Evolutionary conservation across 192 early-diverging fungal genomes (phyloP).

Genomic region (Linnemannia schmuckeri): DNA sequence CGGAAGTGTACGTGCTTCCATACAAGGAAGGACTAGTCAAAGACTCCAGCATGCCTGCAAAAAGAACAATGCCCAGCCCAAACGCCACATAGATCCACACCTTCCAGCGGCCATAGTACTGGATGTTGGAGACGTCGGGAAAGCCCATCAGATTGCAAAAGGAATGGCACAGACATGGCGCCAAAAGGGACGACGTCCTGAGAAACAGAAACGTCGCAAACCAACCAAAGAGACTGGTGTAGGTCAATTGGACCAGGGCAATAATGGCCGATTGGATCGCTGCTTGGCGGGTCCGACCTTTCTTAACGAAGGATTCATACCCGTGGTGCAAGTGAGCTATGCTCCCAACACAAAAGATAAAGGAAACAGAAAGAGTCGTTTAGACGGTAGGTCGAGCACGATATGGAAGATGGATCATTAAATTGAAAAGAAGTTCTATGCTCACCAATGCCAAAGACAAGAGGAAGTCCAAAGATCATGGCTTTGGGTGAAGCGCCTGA

Average conservation of each 20-base stretch:
- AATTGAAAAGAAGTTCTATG: background rate
- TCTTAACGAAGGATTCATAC: conserved; percentile 64
- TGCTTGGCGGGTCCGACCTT: conserved; percentile 53
- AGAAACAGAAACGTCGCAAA: conserved; percentile 77
- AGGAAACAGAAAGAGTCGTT: background rate
- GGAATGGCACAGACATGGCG: conserved; percentile 70
- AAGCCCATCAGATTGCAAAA: conserved; percentile 87
- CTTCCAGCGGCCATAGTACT: conserved; percentile 30
- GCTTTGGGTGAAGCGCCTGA: conserved; percentile 49
- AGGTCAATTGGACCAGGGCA: conserved; percentile 72
- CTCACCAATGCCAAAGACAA: conserved; percentile 83
- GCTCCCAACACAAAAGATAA: background rate
- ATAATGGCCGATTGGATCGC: conserved; percentile 52
- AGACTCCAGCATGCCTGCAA: conserved; percentile 32
- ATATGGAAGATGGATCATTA: background rate
- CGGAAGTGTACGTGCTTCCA: conserved; percentile 11
- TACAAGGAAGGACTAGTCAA: conserved; percentile 43
- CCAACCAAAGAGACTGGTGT: conserved; percentile 87
- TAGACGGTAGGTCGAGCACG: background rate
- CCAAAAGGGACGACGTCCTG: conserved; percentile 67
- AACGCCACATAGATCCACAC: conserved; percentile 28
- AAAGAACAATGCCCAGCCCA: conserved; percentile 40
- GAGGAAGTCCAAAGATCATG: conserved; percentile 70
- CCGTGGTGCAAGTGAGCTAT: conserved; percentile 81
- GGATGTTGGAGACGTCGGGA: conserved; percentile 65